Evolutionary conservation across 257 asterid genomes (phyloP).

Genomic region (Ilex aquifolium): DNA sequence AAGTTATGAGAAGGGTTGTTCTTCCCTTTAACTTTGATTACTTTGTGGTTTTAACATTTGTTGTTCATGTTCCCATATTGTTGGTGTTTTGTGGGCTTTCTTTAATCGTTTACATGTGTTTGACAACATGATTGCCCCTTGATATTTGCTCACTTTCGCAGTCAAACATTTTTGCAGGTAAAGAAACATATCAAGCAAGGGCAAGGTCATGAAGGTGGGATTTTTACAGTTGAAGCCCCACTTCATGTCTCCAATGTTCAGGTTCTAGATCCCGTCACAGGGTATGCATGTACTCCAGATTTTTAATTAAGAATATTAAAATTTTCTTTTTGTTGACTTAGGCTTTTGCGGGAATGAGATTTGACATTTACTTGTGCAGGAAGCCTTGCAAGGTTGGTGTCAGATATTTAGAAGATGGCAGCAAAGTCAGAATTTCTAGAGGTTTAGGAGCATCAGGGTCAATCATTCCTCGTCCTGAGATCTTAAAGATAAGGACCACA

Average conservation of each 20-base stretch:
- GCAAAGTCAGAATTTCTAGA: slow-evolving; percentile 77
- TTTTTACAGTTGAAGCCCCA: slow-evolving; percentile 93
- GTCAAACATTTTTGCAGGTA: slow-evolving; percentile 41
- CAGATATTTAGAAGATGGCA: slow-evolving; percentile 77
- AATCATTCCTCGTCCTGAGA: slow-evolving; percentile 86
- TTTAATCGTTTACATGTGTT: background rate
- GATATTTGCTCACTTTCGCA: background rate
- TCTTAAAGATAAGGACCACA: slow-evolving; percentile 69
- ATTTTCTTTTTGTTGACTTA: background rate
- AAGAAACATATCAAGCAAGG: slow-evolving; percentile 97
- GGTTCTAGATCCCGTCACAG: slow-evolving; percentile 84
- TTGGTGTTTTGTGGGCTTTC: background rate
- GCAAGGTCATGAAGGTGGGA: slow-evolving; percentile 97
- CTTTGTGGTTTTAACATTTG: background rate
- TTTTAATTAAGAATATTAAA: background rate
- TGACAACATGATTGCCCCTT: slow-evolving; percentile 4
- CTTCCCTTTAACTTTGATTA: background rate
- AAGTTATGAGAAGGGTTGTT: too few relatives aligned
- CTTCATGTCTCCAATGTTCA: slow-evolving; percentile 91
- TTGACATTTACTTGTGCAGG: slow-evolving; percentile 33
- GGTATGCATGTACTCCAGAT: slow-evolving; percentile 33
- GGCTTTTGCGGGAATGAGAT: background rate
- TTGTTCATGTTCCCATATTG: background rate
- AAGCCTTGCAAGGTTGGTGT: slow-evolving; percentile 79
- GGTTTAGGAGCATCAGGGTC: slow-evolving; percentile 89